These are phyloP conservation scores for Aspergillus carbonarius DNA, from an alignment of 2,329 filamentous ascomycete genomes.

Conservation along the genomic window DNA sequence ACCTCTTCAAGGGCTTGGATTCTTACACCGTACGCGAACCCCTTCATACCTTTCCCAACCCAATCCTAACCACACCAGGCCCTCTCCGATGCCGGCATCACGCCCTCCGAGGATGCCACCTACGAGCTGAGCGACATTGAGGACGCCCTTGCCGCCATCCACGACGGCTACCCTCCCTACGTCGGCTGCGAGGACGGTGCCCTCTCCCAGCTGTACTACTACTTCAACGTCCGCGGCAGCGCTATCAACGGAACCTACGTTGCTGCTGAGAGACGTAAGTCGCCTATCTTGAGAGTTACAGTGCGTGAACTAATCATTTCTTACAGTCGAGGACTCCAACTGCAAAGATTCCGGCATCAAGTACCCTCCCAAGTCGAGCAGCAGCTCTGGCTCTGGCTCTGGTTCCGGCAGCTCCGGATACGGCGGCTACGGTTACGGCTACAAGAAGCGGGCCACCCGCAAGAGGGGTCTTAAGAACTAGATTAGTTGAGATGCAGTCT, in stretches of 20 bases:
- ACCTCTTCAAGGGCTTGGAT: conserved; percentile 56
- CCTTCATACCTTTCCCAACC: background rate
- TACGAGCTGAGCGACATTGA: conserved; percentile 55
- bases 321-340: conserved; percentile 46
- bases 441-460: background rate
- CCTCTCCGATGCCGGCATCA: conserved; percentile 57
- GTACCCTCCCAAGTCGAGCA: conserved; percentile 59
- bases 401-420: background rate
- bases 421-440: background rate
- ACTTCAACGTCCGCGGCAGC: conserved; percentile 53
- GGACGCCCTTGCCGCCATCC: conserved; percentile 48
- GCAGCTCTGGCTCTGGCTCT: background rate
- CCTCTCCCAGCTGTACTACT: conserved; percentile 59
- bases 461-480: background rate
- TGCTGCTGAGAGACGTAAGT: conserved; percentile 50
- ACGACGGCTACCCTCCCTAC: conserved; percentile 51
- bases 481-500: background rate
- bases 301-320: background rate
- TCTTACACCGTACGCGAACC: conserved; percentile 50
- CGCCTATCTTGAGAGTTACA: background rate
- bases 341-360: conserved; percentile 65
- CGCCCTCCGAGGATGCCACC: conserved; percentile 49
- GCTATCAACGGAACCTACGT: conserved; percentile 63
- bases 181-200: conserved; percentile 50
- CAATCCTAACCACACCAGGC: conserved; percentile 35